These are phyloP conservation scores for Grammothele lineata DNA, from an alignment of 768 basidiomycete genomes.

Conservation along the genomic window DNA sequence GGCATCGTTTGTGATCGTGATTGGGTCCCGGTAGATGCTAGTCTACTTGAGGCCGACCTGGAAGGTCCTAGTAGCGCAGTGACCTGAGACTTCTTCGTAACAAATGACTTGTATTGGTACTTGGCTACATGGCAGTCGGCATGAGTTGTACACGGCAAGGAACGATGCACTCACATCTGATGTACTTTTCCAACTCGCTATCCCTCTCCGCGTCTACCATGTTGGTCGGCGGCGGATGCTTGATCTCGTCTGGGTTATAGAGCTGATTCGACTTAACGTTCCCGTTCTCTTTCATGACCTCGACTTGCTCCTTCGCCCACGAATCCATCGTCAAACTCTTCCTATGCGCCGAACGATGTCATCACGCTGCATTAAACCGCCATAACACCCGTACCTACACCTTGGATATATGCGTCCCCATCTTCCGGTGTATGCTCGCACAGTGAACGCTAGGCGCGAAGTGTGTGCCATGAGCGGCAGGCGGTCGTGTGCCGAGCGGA, in stretches of 20 bases:
- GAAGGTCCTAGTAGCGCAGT: conserved; percentile 28
- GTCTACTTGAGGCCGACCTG: conserved; percentile 20
- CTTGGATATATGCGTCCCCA: conserved; percentile 91
- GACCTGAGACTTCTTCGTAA: conserved; percentile 32
- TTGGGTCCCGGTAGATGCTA: conserved; percentile 7
- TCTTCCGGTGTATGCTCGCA: conserved; percentile 89
- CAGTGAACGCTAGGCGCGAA: conserved; percentile 88
- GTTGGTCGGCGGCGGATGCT: conserved; percentile 79
- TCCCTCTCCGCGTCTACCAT: conserved; percentile 77
- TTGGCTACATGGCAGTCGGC: conserved; percentile 46
- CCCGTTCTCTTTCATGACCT: conserved; percentile 79
- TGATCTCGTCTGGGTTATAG: conserved; percentile 80
- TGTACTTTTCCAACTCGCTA: conserved; percentile 87
- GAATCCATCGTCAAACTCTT: conserved; percentile 88
- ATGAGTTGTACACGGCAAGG: conserved; percentile 1
- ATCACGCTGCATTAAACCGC: not conserved
- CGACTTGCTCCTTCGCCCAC: conserved; percentile 87
- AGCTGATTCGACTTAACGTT: conserved; percentile 76
- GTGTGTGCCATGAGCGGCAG: too few relatives aligned
- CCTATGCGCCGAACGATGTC: conserved; percentile 37
- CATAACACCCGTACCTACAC: conserved; percentile 62
- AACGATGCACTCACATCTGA: conserved; percentile 56
- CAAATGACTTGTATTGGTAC: conserved; percentile 73
- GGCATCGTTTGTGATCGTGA: conserved; percentile 22
- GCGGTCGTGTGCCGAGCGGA: too few relatives aligned